Conservation (phyloP, 2,329 filamentous ascomycete species). For the Juglanconis sp. region DNA sequence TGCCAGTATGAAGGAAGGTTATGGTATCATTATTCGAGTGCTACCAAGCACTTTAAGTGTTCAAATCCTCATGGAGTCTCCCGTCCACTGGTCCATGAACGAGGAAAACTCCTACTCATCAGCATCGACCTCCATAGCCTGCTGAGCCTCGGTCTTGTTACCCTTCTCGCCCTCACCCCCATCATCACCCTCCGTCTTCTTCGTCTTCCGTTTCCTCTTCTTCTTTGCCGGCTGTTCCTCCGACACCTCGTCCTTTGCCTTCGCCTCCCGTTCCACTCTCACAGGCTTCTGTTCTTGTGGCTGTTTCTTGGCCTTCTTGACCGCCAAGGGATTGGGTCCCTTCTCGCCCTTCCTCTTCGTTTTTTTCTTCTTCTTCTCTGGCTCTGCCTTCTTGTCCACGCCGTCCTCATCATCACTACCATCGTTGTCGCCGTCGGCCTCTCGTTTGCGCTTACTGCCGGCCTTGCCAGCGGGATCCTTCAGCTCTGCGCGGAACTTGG, state of each 20-base stretch:
- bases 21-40: slow-evolving; percentile 5
- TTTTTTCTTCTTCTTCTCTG: slow-evolving; percentile 30
- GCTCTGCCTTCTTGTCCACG: slow-evolving; percentile 24
- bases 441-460: slow-evolving; percentile 49
- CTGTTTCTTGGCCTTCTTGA: slow-evolving; percentile 21
- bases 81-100: background rate
- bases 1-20: background rate
- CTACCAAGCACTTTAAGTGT: background rate
- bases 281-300: slow-evolving; percentile 1
- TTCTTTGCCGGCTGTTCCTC: slow-evolving; percentile 29
- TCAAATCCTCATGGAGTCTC: background rate
- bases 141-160: slow-evolving; percentile 22
- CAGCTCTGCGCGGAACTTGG: slow-evolving; percentile 70
- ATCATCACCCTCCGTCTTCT: slow-evolving; percentile 18
- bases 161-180: slow-evolving; percentile 20
- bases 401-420: slow-evolving; percentile 30
- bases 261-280: slow-evolving; percentile 12
- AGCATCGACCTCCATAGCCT: background rate
- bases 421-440: slow-evolving; percentile 34
- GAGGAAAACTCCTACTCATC: background rate
- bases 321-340: slow-evolving; percentile 32
- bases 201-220: slow-evolving; percentile 36
- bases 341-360: slow-evolving; percentile 26
- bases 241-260: slow-evolving; percentile 18
- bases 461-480: slow-evolving; percentile 34